Base-by-base conservation (phyloP, 2,329 filamentous ascomycete species). In the Epichloe amarillans region DNA sequence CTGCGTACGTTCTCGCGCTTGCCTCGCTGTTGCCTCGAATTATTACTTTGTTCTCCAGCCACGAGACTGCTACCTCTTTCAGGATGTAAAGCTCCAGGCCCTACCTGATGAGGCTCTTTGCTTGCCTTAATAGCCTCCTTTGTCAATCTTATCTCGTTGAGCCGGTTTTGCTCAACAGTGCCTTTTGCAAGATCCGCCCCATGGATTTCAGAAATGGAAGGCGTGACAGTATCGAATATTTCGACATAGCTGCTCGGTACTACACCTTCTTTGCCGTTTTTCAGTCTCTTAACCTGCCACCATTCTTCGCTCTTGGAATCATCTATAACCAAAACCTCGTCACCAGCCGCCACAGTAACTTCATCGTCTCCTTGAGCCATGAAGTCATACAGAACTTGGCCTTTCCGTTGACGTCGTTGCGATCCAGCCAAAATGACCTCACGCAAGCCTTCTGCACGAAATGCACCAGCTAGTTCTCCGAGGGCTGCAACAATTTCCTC, bases 191-290 rank as follows among this genome's bases (percentile, higher is more conserved):
- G 67, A 58, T 69, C 73, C 50, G 83, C 60, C 7, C 81, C 80
- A 11, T 64, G 52, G 11, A 21, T 23, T n/a, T 17, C 43, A 12
- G 73, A 70, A 26, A 74, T 66, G 37, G 76, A 70, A 4, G 76
- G 69, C 8, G 76, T 65, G 23, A 83, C 66, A 12, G 78, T 77
- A 50, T 88, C 88, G 21, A 82, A 90, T 49, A 95, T 73, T 66
- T 98, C 91, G 59, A 98, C 84, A 62, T 97, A 98, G 68, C 88
- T 95, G 72, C 89, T 93, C 14, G 93, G 93, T 8, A 98, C 90
- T 26, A 98, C 93, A 39, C 93, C 93, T 69, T 96, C 88, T 63
- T 89, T 93, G 58, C 88, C 88, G 64, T 89, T 97, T 71, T 89
- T 94, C 55, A 96, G 63, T 37, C 90, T 81, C 53, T 86, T 81